Percentiles rank a stretch among this genome's conserved stretches.
phyloP scores from a whole-genome alignment of 805 yeast genomes.

The Ogataea parapolymorpha region DNA sequence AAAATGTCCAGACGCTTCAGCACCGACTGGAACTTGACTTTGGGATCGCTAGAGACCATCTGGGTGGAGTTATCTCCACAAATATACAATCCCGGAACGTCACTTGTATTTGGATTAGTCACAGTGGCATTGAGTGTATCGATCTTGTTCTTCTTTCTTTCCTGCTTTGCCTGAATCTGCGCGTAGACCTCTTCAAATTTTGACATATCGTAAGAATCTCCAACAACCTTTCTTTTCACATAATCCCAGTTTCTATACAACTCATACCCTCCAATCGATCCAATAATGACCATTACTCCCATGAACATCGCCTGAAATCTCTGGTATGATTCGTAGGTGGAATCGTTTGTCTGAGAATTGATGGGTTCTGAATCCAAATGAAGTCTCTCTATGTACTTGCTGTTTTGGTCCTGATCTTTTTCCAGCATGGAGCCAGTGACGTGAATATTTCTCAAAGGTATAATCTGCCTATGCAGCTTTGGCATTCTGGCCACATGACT shows the following conservation, averaged over 20 bases:
- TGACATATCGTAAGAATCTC: slow-evolving; percentile 31
- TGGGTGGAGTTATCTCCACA: slow-evolving; percentile 56
- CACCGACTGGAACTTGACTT: slow-evolving; percentile 36
- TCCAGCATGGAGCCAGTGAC: background rate
- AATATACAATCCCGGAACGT: slow-evolving; percentile 55
- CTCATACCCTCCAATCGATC: slow-evolving; percentile 40
- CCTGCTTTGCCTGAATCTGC: slow-evolving; percentile 23
- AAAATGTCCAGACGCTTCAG: slow-evolving; percentile 65
- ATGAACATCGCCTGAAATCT: slow-evolving; percentile 42
- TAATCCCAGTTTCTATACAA: slow-evolving; percentile 38
- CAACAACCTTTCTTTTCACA: slow-evolving; percentile 34
- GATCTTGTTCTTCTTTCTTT: slow-evolving; percentile 17
- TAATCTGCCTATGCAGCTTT: background rate
- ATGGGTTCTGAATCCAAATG: background rate
- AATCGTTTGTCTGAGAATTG: slow-evolving; percentile 9
- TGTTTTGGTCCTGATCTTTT: background rate
- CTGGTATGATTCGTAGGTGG: slow-evolving; percentile 40
- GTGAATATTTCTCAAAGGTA: background rate
- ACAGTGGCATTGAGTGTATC: slow-evolving; percentile 23
- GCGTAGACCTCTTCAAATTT: slow-evolving; percentile 39
- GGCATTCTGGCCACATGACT: background rate
- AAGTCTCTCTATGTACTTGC: background rate
- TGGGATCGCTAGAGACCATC: slow-evolving; percentile 29
- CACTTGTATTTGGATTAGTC: slow-evolving; percentile 36
- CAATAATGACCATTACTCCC: slow-evolving; percentile 41